A percentile compares a stretch with the other conserved stretches of the same genome.
These are phyloP conservation scores for Geranium brycei DNA, from an alignment of 345 rosid species.

Conservation along the genomic window DNA sequence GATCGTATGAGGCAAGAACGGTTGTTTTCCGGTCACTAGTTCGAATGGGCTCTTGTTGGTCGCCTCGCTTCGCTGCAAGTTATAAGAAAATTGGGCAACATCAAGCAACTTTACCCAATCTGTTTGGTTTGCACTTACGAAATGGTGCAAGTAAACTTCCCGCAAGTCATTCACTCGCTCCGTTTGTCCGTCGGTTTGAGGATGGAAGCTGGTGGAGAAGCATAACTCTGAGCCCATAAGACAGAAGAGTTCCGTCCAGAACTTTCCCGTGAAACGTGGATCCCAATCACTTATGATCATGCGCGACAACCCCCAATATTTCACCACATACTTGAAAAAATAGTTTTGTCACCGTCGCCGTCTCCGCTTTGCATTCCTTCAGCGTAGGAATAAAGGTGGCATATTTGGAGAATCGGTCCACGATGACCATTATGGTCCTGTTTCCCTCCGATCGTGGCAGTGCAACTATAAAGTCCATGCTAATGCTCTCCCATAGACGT, in stretches of 20 bases:
- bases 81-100: slow-evolving; percentile 2
- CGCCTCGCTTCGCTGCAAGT: not conserved
- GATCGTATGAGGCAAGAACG: not conserved
- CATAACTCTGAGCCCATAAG: not conserved
- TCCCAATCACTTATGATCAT: not conserved
- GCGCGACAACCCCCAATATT: not conserved
- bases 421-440: too few species aligned
- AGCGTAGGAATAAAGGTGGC: not conserved
- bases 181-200: too few species aligned
- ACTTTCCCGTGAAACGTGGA: not conserved
- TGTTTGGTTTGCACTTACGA: not conserved
- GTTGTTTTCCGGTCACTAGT: not conserved
- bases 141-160: too few species aligned
- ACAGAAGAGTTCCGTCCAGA: not conserved
- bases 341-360: too few species aligned
- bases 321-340: not conserved
- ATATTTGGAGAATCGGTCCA: too few species aligned
- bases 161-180: too few species aligned
- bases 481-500: too few species aligned
- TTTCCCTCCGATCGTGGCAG: too few species aligned
- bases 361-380: not conserved
- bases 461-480: too few species aligned
- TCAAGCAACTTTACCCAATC: not conserved
- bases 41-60: not conserved
- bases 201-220: too few species aligned